These are phyloP conservation scores for Talaromyces proteolyticus DNA, from an alignment of 495 filamentous ascomycete species.

Conservation along the genomic window DNA sequence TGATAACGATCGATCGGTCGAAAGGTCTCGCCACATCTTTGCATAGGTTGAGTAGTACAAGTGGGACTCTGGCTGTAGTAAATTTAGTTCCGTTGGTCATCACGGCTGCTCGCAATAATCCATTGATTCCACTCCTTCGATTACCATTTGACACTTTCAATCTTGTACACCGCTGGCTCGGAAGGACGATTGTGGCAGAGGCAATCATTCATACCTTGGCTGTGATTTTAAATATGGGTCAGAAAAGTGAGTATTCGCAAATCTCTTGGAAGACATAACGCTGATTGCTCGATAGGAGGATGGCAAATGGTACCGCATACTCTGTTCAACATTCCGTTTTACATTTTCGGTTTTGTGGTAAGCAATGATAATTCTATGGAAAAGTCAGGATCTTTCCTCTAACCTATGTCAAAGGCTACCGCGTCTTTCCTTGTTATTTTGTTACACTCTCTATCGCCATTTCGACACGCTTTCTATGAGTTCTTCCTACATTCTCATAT, in stretches of 20 bases:
- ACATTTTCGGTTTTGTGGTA: slow-evolving; percentile 27
- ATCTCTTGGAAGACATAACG: not conserved
- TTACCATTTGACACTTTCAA: slow-evolving; percentile 39
- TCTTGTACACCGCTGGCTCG: slow-evolving; percentile 41
- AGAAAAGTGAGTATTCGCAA: slow-evolving; percentile 16
- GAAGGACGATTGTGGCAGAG: slow-evolving; percentile 28
- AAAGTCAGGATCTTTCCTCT: not conserved
- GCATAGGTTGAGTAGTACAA: slow-evolving; percentile 34
- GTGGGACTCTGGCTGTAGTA: slow-evolving; percentile 35
- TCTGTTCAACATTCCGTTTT: not conserved
- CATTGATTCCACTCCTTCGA: slow-evolving; percentile 27
- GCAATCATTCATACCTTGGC: slow-evolving; percentile 28
- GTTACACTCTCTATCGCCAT: slow-evolving; percentile 43
- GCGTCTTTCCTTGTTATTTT: slow-evolving; percentile 41
- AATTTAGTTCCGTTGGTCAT: slow-evolving; percentile 34
- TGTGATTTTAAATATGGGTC: slow-evolving; percentile 23
- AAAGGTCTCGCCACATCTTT: slow-evolving; percentile 22
- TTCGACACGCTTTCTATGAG: slow-evolving; percentile 55
- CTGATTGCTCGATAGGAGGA: slow-evolving; percentile 14
- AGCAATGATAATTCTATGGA: slow-evolving; percentile 6
- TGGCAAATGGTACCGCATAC: not conserved
- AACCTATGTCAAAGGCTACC: slow-evolving; percentile 18
- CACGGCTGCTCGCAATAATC: slow-evolving; percentile 38
- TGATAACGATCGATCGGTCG: slow-evolving; percentile 36
- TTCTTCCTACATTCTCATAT: slow-evolving; percentile 51